Base-by-base conservation (phyloP, 768 basidiomycete genomes). In the Multifurca ochricompacta region DNA sequence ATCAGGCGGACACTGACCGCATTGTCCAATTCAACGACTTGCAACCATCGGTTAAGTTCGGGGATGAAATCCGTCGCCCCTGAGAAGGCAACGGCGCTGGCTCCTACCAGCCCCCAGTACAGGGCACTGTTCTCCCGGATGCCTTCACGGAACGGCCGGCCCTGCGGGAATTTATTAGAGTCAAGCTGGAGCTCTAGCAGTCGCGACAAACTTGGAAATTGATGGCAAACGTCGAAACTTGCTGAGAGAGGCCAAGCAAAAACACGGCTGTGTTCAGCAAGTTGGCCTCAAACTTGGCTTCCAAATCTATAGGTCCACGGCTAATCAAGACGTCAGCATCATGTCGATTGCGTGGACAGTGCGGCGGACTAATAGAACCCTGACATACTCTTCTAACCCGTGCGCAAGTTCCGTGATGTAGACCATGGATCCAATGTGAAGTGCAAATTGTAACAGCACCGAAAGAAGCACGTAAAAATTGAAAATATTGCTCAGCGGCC, bases 181-280 rank as follows among this genome's bases (percentile, higher is more conserved):
- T 6, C n/a, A 23, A 25, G 48, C 50, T 43, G 19, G n/a, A 31
- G n/a, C 9, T 19, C 30, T 41, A 30, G 3, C 16, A 18, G 30
- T 43, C 35, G 39, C 42, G 36, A 60, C 68, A 30, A 61, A 82
- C 84, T 74, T 93, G 91, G 79, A 94, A 99, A 74, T 99, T 99
- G 73, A 98, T 92, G 3, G 93, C 85, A 65, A 99, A 98, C 0
- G 96, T 98, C 6, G 95, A 98, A 2, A 99, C 95, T 69, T 99
- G 96, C 67, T 99, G 95, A 2, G 91, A 94, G 34, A 98, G 78
- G 49, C 94, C 87, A 48, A 99, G 77, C 27, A 98, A 81, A 72
- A 94, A 99, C 64, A 99, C 95, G 37, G 93, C 91, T 2, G 94
- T 95, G 74, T 98, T 99, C 54, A 99, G 75, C 44, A 99, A 72